These are phyloP conservation scores for Podila verticillata DNA, from an alignment of 192 early-diverging fungal genomes.

Conservation along the genomic window DNA sequence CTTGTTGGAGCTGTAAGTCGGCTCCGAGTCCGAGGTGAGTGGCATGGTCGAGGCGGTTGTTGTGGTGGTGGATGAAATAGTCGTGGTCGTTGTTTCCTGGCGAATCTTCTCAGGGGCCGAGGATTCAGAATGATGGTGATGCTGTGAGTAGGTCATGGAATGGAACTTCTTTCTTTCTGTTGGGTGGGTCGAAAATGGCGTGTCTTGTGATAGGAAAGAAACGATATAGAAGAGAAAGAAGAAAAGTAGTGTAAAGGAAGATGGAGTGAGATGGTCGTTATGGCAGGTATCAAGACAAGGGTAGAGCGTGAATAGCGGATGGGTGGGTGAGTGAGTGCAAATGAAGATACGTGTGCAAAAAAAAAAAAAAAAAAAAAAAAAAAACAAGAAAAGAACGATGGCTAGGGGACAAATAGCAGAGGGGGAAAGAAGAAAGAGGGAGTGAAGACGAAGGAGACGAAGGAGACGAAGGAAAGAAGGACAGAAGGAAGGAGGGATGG, in stretches of 20 bases:
- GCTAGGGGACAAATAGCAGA: neutral
- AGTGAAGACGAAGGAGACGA: neutral
- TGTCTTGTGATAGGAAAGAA: neutral
- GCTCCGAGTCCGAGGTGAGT: conserved; percentile 39
- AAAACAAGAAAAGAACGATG: neutral
- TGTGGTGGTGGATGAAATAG: conserved; percentile 37
- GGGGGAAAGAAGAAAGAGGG: neutral
- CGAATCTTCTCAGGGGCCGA: conserved; percentile 38
- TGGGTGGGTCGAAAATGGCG: neutral
- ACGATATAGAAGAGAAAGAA: neutral
- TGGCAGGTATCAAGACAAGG: neutral
- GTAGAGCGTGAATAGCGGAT: too few species aligned
- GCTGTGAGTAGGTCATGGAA: conserved; percentile 47
- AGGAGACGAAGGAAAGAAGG: neutral
- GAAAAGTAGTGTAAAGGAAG: neutral
- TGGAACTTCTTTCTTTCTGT: neutral
- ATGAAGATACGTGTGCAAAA: neutral
- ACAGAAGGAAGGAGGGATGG: neutral
- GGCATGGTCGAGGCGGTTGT: conserved; percentile 45
- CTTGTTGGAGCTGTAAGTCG: conserved; percentile 6
- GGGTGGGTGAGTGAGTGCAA: neutral
- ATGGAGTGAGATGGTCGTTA: neutral
- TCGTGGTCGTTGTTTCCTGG: conserved; percentile 45
- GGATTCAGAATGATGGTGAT: conserved; percentile 12
- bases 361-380: neutral